Evolutionary conservation across 495 filamentous ascomycete species (phyloP).

Genomic region (Baudoinia panamericana): DNA sequence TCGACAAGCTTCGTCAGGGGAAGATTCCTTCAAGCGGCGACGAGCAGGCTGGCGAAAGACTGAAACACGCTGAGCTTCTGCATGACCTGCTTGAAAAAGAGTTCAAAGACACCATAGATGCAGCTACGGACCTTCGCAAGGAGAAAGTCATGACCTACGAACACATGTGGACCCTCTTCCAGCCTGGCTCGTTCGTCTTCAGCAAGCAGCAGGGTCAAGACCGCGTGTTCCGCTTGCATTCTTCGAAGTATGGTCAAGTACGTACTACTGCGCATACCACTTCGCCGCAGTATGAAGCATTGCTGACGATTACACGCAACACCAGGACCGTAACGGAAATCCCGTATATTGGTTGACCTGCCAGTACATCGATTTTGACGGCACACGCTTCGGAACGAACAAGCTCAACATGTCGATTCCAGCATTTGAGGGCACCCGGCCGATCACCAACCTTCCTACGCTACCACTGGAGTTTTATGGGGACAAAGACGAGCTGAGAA

Average conservation of each 20-base stretch:
- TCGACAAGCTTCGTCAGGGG: slow-evolving; percentile 34
- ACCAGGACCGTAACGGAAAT: slow-evolving; percentile 23
- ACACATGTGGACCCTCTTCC: slow-evolving; percentile 44
- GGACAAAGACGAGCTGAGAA: slow-evolving; percentile 30
- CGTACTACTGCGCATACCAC: no score
- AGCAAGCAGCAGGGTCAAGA: slow-evolving; percentile 29
- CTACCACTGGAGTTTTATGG: slow-evolving; percentile 47
- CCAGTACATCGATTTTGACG: slow-evolving; percentile 47
- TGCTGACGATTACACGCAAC: no score
- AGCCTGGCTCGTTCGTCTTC: slow-evolving; percentile 36
- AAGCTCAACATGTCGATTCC: slow-evolving; percentile 34
- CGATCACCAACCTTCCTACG: slow-evolving; percentile 41
- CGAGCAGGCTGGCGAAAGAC: slow-evolving; percentile 12
- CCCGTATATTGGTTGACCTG: slow-evolving; percentile 28
- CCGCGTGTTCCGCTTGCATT: slow-evolving; percentile 30
- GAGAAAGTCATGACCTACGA: slow-evolving; percentile 49
- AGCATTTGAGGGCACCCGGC: slow-evolving; percentile 41
- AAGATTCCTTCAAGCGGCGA: slow-evolving; percentile 25
- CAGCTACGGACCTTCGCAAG: slow-evolving; percentile 42
- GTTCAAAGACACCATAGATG: slow-evolving; percentile 42
- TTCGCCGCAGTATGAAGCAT: no score
- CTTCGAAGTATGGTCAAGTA: slow-evolving; percentile 25
- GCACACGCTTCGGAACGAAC: slow-evolving; percentile 42
- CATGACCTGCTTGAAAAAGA: slow-evolving; percentile 44
- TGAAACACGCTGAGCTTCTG: slow-evolving; percentile 44